phyloP scores from a whole-genome alignment of 805 yeast species.

The Candida takata region DNA sequence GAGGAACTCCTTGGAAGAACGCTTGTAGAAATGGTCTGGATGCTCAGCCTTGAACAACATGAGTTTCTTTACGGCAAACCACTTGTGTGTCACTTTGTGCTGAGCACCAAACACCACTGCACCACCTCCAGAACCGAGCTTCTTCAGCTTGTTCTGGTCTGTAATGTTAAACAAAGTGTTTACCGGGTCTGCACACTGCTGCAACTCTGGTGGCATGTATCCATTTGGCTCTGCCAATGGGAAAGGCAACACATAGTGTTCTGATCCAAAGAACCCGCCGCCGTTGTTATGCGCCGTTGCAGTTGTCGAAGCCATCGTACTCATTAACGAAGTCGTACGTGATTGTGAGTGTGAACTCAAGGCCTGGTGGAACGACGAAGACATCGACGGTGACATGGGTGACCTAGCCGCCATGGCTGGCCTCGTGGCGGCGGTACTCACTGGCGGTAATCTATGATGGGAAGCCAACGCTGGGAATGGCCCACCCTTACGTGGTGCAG shows the following conservation, averaged over 20 bases:
- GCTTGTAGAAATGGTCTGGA: slow-evolving; percentile 54
- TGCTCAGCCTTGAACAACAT: slow-evolving; percentile 52
- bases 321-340: too few species aligned
- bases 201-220: slow-evolving; percentile 46
- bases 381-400: too few species aligned
- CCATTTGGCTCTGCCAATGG: slow-evolving; percentile 65
- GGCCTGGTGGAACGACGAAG: too few species aligned
- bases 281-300: slow-evolving; percentile 1
- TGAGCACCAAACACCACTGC: slow-evolving; percentile 52
- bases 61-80: slow-evolving; percentile 63
- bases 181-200: slow-evolving; percentile 41
- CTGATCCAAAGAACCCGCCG: slow-evolving; percentile 25
- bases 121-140: slow-evolving; percentile 68
- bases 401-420: too few species aligned
- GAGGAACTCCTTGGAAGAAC: slow-evolving; percentile 59
- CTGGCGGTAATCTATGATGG: too few species aligned
- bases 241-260: slow-evolving; percentile 44
- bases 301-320: too few species aligned
- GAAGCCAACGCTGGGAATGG: too few species aligned
- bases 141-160: slow-evolving; percentile 33
- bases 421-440: too few species aligned
- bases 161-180: slow-evolving; percentile 48
- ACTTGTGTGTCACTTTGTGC: slow-evolving; percentile 30
- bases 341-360: too few species aligned
- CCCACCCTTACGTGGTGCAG: too few species aligned